Evolutionary conservation across 2,329 filamentous ascomycete species (phyloP).

Genomic region (Aureobasidium melanogenum): DNA sequence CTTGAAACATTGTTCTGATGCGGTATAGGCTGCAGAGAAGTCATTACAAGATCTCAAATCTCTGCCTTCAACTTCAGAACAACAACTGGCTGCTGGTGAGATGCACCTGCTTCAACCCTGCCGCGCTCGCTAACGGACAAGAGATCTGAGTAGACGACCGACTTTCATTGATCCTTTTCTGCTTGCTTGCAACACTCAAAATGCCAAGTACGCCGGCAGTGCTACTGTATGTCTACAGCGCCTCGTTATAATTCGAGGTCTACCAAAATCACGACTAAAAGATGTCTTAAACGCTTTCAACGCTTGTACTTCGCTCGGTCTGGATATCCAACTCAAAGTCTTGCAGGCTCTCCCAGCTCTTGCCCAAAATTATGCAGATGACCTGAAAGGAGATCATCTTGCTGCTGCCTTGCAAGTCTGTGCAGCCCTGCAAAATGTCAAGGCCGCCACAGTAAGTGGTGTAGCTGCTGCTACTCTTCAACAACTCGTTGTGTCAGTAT

Average conservation of each 20-base stretch:
- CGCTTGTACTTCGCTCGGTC: slow-evolving; percentile 61
- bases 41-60: slow-evolving; percentile 82
- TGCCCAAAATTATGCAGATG: slow-evolving; percentile 78
- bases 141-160: slow-evolving; percentile 73
- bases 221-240: slow-evolving; percentile 84
- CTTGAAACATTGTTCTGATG: slow-evolving; percentile 7
- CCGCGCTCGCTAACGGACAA: slow-evolving; percentile 21
- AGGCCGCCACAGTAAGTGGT: slow-evolving; percentile 88
- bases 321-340: slow-evolving; percentile 94
- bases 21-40: slow-evolving; percentile 65
- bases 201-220: slow-evolving; percentile 80
- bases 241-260: slow-evolving; percentile 70
- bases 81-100: slow-evolving; percentile 62
- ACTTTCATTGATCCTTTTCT: slow-evolving; percentile 91
- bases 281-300: slow-evolving; percentile 83
- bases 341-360: slow-evolving; percentile 83
- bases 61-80: slow-evolving; percentile 64
- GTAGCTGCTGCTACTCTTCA: slow-evolving; percentile 95
- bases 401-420: slow-evolving; percentile 82
- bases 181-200: slow-evolving; percentile 82
- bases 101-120: not conserved
- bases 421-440: slow-evolving; percentile 81
- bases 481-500: slow-evolving; percentile 84
- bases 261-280: slow-evolving; percentile 69
- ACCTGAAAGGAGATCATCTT: slow-evolving; percentile 72